Evolutionary conservation across 2,329 filamentous ascomycete species (phyloP), one percentile per base, ranked within the genome.

Genomic region (Diaporthe citrichinensis): DNA sequence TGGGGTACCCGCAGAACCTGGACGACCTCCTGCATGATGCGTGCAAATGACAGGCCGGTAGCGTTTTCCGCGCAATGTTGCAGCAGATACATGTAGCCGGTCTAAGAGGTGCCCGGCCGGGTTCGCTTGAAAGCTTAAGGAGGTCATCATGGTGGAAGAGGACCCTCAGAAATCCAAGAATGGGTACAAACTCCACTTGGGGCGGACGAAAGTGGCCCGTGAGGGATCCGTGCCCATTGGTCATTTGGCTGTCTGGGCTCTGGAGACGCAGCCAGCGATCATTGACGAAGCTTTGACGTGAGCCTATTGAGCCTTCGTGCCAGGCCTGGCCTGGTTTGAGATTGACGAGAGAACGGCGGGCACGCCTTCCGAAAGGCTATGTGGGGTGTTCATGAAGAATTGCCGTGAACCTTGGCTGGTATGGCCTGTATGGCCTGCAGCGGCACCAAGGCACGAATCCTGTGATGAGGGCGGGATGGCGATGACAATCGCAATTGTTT

Each of bases 1-100:
- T 28, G 55, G 4, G 25, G 75, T 75, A 69, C 61, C 68, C 74
- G 69, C 75, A 75, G 55, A 51, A 57, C 68, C 36, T 15, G 68
- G 25, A 28, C 23, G 34, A 51, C 65, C 75, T 76, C 75, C 69
- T 73, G 75, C 73, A 76, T 76, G 44, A 71, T 73, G 73, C 73
- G 49, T 71, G 74, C 53, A 67, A 71, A 71, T 51, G 59, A 57
- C 51, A 34, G 39, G 51, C 46, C 55, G 59, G 55, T 55, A 68
- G 72, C 51, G 51, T 46, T 31, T 46, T 44, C 58, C 68, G 67
- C 34, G 41, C 41, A 57, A 44, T 49, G 67, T 57, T 51, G 73
- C 65, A 74, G 73, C 41, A 71, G 34, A 17, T 15, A 49, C 25
- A 49, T n/a, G 41, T 28, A 71, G 67, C 31, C 31, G 46, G 34